Evolutionary conservation across 129 eudicot genomes (phyloP).

Genomic region (Sambucus nigra): DNA sequence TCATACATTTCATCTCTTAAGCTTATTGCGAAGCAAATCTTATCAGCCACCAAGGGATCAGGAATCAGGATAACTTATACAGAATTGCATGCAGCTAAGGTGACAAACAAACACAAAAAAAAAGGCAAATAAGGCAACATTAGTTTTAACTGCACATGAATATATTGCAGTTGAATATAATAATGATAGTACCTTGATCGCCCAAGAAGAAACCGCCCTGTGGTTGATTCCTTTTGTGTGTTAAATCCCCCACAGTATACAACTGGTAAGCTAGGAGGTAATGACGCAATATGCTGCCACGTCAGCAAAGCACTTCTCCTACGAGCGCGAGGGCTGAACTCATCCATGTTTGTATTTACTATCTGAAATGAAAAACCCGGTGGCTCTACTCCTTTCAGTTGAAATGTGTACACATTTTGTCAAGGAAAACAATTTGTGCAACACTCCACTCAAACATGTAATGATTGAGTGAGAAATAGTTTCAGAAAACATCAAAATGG

Average conservation of each 20-base stretch:
- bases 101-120: too few species aligned
- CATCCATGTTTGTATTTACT: constrained; percentile 92
- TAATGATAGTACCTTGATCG: constrained; percentile 75
- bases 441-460: neutral
- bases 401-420: constrained; percentile 82
- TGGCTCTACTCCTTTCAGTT: constrained; percentile 81
- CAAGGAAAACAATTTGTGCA: constrained; percentile 32
- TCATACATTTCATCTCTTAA: too few species aligned
- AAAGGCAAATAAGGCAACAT: too few species aligned
- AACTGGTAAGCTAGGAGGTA: constrained; percentile 93
- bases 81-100: too few species aligned
- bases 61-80: too few species aligned
- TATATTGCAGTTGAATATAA: neutral
- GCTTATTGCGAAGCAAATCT: too few species aligned
- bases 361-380: constrained; percentile 96
- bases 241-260: constrained; percentile 96
- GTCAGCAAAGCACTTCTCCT: constrained; percentile 95
- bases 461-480: neutral
- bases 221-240: constrained; percentile 93
- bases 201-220: constrained; percentile 97
- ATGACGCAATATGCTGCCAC: constrained; percentile 99
- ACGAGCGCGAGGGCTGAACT: constrained; percentile 92
- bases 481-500: too few species aligned
- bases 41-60: too few species aligned
- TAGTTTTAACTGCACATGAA: neutral